Evolutionary conservation across 2,329 filamentous ascomycete genomes (phyloP).

Genomic region (Pestalotiopsis sp.): DNA sequence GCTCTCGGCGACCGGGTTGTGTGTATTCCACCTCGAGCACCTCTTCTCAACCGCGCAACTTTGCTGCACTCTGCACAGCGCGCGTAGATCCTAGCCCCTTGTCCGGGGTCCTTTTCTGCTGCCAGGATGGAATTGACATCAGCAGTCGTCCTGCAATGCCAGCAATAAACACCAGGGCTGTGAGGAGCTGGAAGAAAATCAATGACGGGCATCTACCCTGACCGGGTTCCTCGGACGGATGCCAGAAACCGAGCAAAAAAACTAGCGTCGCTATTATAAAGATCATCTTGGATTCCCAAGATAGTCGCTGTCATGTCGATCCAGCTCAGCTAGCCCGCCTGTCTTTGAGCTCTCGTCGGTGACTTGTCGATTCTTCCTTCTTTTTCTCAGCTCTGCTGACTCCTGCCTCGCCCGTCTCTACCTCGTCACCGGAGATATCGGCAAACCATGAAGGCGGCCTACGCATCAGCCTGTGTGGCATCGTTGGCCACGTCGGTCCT

Average conservation of each 20-base stretch:
- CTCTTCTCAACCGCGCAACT: neutral
- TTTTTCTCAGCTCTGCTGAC: neutral
- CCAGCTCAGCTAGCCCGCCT: conserved; percentile 1
- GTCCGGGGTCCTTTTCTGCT: neutral
- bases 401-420: neutral
- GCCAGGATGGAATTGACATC: neutral
- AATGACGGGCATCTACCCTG: neutral
- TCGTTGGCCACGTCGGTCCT: conserved; percentile 1
- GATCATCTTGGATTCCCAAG: neutral
- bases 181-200: neutral
- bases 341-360: neutral
- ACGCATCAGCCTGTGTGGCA: conserved; percentile 6
- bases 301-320: neutral
- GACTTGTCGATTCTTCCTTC: neutral
- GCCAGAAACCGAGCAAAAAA: neutral
- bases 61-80: neutral
- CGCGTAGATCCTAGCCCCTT: neutral
- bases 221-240: neutral
- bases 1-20: neutral
- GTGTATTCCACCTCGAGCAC: neutral
- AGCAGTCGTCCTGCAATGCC: neutral
- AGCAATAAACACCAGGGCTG: neutral
- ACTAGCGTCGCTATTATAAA: conserved; percentile 5
- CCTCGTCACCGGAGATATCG: neutral
- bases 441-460: conserved; percentile 7